These are phyloP conservation scores for Colletotrichum lini DNA, from an alignment of 2,329 filamentous ascomycete genomes.

Conservation along the genomic window DNA sequence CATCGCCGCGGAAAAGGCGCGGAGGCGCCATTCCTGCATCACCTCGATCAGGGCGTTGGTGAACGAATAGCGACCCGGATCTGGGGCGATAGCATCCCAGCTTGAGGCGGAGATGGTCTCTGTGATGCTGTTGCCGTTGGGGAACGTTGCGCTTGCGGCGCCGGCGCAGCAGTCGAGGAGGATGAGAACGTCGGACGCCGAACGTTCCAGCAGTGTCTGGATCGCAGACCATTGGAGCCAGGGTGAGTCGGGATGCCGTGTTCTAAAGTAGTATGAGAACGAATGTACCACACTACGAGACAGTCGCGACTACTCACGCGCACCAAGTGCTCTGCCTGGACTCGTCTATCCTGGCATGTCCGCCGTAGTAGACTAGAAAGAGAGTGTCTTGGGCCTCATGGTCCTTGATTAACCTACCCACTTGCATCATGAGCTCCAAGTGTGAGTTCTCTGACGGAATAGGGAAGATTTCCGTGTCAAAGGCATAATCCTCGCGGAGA, in stretches of 20 bases:
- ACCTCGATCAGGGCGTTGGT: slow-evolving; percentile 73
- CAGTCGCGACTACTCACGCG: slow-evolving; percentile 58
- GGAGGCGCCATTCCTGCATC: slow-evolving; percentile 68
- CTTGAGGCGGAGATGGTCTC: slow-evolving; percentile 75
- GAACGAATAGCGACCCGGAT: slow-evolving; percentile 72
- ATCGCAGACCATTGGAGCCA: slow-evolving; percentile 75
- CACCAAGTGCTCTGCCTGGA: slow-evolving; percentile 74
- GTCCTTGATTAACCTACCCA: slow-evolving; percentile 70
- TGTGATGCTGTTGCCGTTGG: slow-evolving; percentile 71
- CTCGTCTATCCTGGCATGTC: slow-evolving; percentile 72
- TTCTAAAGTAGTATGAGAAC: slow-evolving; percentile 51
- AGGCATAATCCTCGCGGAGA: slow-evolving; percentile 68
- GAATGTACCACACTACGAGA: background rate
- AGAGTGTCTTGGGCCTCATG: slow-evolving; percentile 69
- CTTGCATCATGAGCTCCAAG: slow-evolving; percentile 70
- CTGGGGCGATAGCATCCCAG: slow-evolving; percentile 73
- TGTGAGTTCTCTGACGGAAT: slow-evolving; percentile 73
- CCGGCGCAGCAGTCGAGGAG: slow-evolving; percentile 73
- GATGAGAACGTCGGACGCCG: slow-evolving; percentile 70
- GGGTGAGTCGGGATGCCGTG: slow-evolving; percentile 65
- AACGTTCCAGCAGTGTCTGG: slow-evolving; percentile 71
- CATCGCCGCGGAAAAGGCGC: slow-evolving; percentile 72
- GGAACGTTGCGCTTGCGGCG: slow-evolving; percentile 72
- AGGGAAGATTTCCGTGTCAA: slow-evolving; percentile 70
- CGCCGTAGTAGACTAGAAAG: slow-evolving; percentile 72